Evolutionary conservation across 768 basidiomycete genomes (phyloP).

Genomic region (Tephrocybe sp.): DNA sequence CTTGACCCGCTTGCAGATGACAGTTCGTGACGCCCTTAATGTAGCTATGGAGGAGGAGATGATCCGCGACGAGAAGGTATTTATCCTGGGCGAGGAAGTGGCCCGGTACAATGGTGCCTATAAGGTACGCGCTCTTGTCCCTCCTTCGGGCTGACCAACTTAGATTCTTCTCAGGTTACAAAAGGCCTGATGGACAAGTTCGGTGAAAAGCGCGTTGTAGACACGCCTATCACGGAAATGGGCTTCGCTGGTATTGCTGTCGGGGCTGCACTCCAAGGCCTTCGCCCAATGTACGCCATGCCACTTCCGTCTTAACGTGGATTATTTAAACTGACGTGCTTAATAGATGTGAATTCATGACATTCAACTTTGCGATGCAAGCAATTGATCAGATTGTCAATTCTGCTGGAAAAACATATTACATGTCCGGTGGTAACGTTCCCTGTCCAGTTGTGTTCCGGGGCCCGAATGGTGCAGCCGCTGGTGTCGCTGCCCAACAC

Average conservation of each 20-base stretch:
- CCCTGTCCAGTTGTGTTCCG: conserved; percentile 99
- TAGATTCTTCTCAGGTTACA: conserved; percentile 72
- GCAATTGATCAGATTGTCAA: conserved; percentile 99
- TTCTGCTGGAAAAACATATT: conserved; percentile 99
- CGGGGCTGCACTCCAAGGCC: conserved; percentile 91
- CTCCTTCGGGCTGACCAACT: background rate
- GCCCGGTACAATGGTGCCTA: conserved; percentile 98
- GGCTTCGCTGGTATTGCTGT: conserved; percentile 97
- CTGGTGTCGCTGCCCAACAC: conserved; percentile 96
- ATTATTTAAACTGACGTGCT: conserved; percentile 11
- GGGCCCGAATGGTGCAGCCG: conserved; percentile 97
- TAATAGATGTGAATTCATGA: conserved; percentile 97
- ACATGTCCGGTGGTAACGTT: conserved; percentile 99
- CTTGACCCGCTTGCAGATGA: too few relatives aligned
- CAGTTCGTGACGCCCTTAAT: conserved; percentile 97
- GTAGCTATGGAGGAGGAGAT: conserved; percentile 99
- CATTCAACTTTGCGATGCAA: conserved; percentile 99
- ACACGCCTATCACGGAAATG: conserved; percentile 97
- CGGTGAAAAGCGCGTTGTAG: conserved; percentile 96
- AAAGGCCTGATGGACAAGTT: conserved; percentile 99
- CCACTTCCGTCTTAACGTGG: background rate
- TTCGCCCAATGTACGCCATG: conserved; percentile 79
- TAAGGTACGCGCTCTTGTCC: conserved; percentile 56
- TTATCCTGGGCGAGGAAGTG: conserved; percentile 96
- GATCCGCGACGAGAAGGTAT: conserved; percentile 92